A percentile compares a stretch with the other conserved stretches of the same genome.
phyloP scores from a whole-genome alignment of 768 basidiomycete species.

The Russula olivacea region DNA sequence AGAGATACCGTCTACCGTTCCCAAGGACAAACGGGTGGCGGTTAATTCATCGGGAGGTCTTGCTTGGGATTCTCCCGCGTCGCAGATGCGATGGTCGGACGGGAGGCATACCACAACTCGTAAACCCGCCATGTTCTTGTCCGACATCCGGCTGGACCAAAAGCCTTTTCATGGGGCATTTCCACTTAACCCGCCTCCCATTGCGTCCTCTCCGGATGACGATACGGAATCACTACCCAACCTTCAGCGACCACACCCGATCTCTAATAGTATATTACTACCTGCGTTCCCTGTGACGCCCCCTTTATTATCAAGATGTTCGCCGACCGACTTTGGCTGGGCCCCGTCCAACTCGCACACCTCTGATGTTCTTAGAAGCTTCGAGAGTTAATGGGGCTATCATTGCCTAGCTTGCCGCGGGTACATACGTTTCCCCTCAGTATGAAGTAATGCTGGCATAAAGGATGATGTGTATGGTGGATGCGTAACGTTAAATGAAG shows the following conservation, averaged over 20 bases:
- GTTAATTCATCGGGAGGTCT: not conserved
- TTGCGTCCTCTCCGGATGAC: not conserved
- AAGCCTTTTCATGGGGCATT: not conserved
- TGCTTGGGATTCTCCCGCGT: not conserved
- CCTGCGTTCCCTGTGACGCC: not conserved
- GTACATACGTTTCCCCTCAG: conserved; percentile 28
- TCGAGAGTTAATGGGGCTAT: not conserved
- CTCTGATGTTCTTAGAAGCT: not conserved
- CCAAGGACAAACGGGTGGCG: not conserved
- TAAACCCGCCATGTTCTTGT: not conserved
- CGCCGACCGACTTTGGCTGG: not conserved
- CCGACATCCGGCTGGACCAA: not conserved
- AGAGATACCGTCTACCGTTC: not conserved
- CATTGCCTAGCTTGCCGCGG: not conserved
- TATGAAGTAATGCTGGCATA: conserved; percentile 11
- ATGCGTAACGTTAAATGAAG: too few relatives aligned
- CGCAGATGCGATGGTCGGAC: not conserved
- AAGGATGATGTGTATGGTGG: not conserved
- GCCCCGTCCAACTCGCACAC: not conserved
- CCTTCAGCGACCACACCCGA: not conserved
- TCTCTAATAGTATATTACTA: too few relatives aligned
- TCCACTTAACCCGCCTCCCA: not conserved
- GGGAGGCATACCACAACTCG: not conserved
- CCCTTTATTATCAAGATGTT: not conserved
- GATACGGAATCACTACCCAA: not conserved